Percentiles rank a stretch among this genome's conserved stretches.
Conservation (phyloP, 306 rosid genomes). For the Lathyrus aphaca region DNA sequence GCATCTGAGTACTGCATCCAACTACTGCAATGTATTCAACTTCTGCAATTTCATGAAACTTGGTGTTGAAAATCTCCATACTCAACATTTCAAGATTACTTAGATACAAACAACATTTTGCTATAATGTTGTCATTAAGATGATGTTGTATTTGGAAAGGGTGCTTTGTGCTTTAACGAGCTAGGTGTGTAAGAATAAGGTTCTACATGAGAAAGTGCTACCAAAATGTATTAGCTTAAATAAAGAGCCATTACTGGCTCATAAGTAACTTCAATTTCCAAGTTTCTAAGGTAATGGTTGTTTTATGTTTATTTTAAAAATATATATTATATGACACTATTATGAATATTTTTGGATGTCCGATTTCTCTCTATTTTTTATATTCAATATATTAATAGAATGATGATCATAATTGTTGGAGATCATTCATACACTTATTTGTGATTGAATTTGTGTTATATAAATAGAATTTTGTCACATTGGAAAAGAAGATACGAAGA, state of each 20-base stretch:
- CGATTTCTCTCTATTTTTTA: too few relatives aligned
- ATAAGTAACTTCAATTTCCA: not conserved
- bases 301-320: not conserved
- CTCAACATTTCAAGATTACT: constrained; percentile 49
- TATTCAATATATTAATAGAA: too few relatives aligned
- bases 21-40: too few relatives aligned
- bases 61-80: constrained; percentile 53
- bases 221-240: constrained; percentile 14
- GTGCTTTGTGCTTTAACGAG: not conserved
- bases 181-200: constrained; percentile 13
- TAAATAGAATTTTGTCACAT: too few relatives aligned
- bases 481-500: too few relatives aligned
- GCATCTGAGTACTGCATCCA: too few relatives aligned
- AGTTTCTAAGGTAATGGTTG: not conserved
- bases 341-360: too few relatives aligned
- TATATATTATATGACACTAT: not conserved
- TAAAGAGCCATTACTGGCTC: not conserved
- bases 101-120: not conserved
- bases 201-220: not conserved
- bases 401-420: too few relatives aligned
- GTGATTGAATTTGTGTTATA: too few relatives aligned
- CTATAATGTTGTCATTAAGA: constrained; percentile 10
- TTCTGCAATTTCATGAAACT: constrained; percentile 59
- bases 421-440: too few relatives aligned
- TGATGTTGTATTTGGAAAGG: not conserved